Evolutionary conservation across 352 stramenopile species (phyloP), one percentile per base, ranked within the genome.

Genomic region (Phytophthora ramorum): DNA sequence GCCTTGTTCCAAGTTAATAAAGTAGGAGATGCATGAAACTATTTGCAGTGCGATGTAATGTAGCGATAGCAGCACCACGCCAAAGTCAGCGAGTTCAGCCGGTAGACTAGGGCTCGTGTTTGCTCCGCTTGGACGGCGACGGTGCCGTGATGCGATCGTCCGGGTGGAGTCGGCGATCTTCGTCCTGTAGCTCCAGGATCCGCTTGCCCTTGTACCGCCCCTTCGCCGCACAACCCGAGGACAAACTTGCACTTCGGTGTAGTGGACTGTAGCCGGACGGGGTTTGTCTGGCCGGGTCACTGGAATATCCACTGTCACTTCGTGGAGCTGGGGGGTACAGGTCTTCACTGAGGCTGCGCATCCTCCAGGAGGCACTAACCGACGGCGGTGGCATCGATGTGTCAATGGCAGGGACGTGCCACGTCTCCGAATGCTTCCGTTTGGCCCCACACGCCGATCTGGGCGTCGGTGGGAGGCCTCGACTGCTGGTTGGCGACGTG

Each of bases 181-280:
- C 83, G 61, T 93, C 81, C 56, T 90, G 82, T 17, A 94, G 64
- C 49, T 94, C 78, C 20, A 94, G 55, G 19, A 94, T 89, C 9
- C 83, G 74, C 58, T 94, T 94, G 24, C 80, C 83, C 45, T 89
- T 89, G 72, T 80, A 89, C 26, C 76, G 28, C 0, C 69, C 62
- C 17, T 72, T 78, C 7, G 66, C 58, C 1, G 64, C 69, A 34
- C 74, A 76, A 7, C 68, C 68, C 8, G 65, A 73, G 14, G 71
- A 75, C n/a, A 76, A 58, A 34, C 80, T 89, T 14, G 53, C 53
- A 34, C 78, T 83, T 46, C 78, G 66, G 12, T 69, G 66, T n/a
- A 84, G 22, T 22, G 51, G 44, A 24, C 71, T 74, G 47, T 53
- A 63, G 13, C 59, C 53, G 2, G 45, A 44, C 17, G 60, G 40